Conservation (phyloP, 176 grass and related monocot genomes). For the Ananas comosus region DNA sequence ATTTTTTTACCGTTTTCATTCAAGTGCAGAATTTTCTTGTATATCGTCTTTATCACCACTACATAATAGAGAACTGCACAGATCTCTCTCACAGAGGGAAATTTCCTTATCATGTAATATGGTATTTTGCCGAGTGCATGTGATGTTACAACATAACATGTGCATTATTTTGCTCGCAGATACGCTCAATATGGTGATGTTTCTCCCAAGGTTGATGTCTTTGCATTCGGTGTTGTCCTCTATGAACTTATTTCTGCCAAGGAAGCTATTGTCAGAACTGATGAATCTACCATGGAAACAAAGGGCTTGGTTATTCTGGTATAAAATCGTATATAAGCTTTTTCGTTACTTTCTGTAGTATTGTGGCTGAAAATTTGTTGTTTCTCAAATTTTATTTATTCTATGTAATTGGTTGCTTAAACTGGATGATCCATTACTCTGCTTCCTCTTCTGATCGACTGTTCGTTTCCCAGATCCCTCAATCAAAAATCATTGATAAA, state of each 20-base stretch:
- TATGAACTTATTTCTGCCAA: slow-evolving; percentile 97
- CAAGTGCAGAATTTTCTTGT: neutral
- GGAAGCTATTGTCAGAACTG: slow-evolving; percentile 63
- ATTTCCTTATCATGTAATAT: slow-evolving; percentile 1
- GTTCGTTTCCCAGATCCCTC: neutral
- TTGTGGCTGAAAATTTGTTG: too few species aligned
- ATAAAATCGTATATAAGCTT: neutral
- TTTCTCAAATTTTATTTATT: neutral
- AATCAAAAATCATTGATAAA: neutral
- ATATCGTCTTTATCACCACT: neutral
- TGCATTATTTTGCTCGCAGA: slow-evolving; percentile 31
- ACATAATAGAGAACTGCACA: neutral
- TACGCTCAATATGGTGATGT: slow-evolving; percentile 84
- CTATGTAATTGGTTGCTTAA: neutral
- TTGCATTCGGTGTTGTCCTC: slow-evolving; percentile 87
- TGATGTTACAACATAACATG: slow-evolving; percentile 3
- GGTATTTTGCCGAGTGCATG: neutral
- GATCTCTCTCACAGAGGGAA: neutral
- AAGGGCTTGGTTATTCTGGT: slow-evolving; percentile 90
- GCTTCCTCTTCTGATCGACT: neutral
- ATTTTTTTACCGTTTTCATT: neutral
- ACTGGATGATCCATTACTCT: neutral
- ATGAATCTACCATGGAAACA: slow-evolving; percentile 47
- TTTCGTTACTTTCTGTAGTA: neutral
- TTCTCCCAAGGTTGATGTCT: slow-evolving; percentile 86